Percentiles rank a stretch among this genome's conserved stretches.
Conservation (phyloP, 441 rosid species). For the Arabidopsis lyrata region DNA sequence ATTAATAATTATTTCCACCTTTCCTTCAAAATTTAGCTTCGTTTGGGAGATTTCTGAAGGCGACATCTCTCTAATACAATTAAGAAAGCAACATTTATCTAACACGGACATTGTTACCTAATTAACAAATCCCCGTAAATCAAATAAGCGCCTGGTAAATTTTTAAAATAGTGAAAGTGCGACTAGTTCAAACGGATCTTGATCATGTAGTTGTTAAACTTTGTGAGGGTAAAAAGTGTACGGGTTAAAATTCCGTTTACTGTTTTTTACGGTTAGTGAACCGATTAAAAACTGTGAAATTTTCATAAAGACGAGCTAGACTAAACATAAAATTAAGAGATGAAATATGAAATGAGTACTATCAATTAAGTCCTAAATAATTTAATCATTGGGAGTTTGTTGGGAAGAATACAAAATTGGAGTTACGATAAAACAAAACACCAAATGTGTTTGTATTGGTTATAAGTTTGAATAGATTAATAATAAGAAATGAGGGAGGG, state of each 20-base stretch:
- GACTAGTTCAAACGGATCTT: background rate
- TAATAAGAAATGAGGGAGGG: background rate
- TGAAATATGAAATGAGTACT: background rate
- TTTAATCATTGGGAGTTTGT: constrained; percentile 18
- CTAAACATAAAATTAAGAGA: background rate
- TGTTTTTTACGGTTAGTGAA: background rate
- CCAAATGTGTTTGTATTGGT: background rate
- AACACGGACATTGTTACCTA: constrained; percentile 22
- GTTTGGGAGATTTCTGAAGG: constrained; percentile 12
- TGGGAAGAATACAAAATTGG: constrained; percentile 35
- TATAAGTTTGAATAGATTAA: background rate
- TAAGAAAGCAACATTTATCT: constrained; percentile 9
- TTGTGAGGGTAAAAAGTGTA: background rate
- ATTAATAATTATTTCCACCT: background rate
- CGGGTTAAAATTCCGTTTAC: background rate
- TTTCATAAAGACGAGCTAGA: background rate
- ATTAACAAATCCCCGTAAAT: constrained; percentile 5
- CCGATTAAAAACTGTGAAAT: background rate
- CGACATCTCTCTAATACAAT: constrained; percentile 30
- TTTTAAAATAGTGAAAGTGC: background rate
- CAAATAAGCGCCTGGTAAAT: background rate
- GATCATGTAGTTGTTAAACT: background rate
- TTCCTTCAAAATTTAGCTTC: background rate
- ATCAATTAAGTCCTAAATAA: background rate
- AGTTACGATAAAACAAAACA: background rate